These are phyloP conservation scores for Luzula sylvatica DNA, from an alignment of 176 grass and related monocot species.

Conservation along the genomic window DNA sequence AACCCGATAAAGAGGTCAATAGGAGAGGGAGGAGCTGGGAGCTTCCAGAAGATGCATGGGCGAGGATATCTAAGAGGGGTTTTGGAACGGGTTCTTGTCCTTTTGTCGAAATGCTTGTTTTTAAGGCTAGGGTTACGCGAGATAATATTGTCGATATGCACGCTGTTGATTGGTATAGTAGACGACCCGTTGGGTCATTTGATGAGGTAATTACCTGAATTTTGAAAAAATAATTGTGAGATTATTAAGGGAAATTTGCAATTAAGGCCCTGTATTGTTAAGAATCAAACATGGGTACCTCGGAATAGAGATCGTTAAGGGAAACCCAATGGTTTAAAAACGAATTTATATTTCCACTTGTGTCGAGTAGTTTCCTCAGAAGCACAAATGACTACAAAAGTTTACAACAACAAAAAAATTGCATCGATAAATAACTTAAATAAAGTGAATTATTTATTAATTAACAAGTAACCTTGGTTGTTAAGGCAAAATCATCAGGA, in stretches of 20 bases:
- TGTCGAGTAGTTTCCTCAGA: constrained; percentile 62
- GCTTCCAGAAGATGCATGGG: constrained; percentile 44
- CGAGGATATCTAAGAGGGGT: constrained; percentile 47
- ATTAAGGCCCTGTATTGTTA: neutral
- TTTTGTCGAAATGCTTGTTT: constrained; percentile 53
- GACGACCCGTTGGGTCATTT: constrained; percentile 70
- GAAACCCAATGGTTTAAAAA: constrained; percentile 52
- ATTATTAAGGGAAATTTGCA: neutral
- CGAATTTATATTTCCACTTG: constrained; percentile 38
- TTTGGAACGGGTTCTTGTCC: constrained; percentile 35
- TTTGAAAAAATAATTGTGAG: constrained; percentile 15
- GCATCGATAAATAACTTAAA: constrained; percentile 10
- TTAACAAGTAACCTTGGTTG: constrained; percentile 54
- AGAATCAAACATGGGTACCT: constrained; percentile 32
- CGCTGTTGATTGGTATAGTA: constrained; percentile 68
- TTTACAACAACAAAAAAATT: constrained; percentile 4
- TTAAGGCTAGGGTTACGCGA: constrained; percentile 43
- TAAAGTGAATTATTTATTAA: constrained; percentile 8
- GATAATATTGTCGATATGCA: constrained; percentile 75
- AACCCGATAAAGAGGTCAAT: constrained; percentile 55
- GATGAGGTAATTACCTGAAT: constrained; percentile 63
- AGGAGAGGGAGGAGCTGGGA: constrained; percentile 54
- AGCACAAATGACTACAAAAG: constrained; percentile 61
- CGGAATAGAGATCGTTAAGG: constrained; percentile 68
- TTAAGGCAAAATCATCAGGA: constrained; percentile 48